Conservation (phyloP, 1,139 yeast species). For the Meyerozyma elateridarum region DNA sequence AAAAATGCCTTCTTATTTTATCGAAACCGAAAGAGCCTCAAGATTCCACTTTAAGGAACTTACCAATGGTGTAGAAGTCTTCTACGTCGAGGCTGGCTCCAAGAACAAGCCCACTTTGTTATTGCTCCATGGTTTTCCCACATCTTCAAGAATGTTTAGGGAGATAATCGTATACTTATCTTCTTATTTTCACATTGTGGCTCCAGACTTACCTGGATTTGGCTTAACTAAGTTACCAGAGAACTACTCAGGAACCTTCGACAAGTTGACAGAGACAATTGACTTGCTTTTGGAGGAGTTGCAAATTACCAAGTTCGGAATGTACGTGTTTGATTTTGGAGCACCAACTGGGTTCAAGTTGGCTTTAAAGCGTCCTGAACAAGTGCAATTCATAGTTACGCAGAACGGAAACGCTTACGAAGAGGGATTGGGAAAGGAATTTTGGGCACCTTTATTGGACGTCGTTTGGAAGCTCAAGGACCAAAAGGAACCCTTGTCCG, state of each 20-base stretch:
- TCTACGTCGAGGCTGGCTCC: slow-evolving; percentile 35
- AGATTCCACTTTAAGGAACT: too few species aligned
- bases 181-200: slow-evolving; percentile 31
- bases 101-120: slow-evolving; percentile 24
- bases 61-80: slow-evolving; percentile 24
- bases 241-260: slow-evolving; percentile 25
- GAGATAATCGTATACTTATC: slow-evolving; percentile 31
- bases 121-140: slow-evolving; percentile 41
- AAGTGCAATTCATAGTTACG: slow-evolving; percentile 25
- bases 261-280: slow-evolving; percentile 25
- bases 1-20: too few species aligned
- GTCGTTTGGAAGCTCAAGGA: slow-evolving; percentile 26
- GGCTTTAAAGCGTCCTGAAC: slow-evolving; percentile 25
- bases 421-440: slow-evolving; percentile 29
- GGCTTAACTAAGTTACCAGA: slow-evolving; percentile 32
- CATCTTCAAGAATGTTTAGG: slow-evolving; percentile 36
- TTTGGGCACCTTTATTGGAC: slow-evolving; percentile 31
- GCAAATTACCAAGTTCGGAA: slow-evolving; percentile 21
- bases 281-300: slow-evolving; percentile 25
- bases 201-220: slow-evolving; percentile 44
- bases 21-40: too few species aligned
- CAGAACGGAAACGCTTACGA: slow-evolving; percentile 45
- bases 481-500: slow-evolving; percentile 1
- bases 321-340: slow-evolving; percentile 42
- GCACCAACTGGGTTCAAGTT: slow-evolving; percentile 37